Percentiles rank a stretch among this genome's conserved stretches.
Conservation (phyloP, 805 yeast genomes). For the Metschnikowia lunata region DNA sequence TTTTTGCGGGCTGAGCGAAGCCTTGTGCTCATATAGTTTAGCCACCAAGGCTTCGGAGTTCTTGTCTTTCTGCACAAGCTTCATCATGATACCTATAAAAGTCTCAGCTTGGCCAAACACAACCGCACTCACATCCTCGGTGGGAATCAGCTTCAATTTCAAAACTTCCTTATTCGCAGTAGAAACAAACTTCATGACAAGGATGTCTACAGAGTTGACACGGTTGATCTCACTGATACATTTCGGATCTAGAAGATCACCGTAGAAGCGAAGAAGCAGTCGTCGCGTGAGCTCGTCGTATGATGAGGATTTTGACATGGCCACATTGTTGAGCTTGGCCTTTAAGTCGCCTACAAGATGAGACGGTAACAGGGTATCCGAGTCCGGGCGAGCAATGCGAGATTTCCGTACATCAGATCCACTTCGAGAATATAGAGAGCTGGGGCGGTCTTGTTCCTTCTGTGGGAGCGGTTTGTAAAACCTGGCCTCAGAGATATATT, state of each 20-base stretch:
- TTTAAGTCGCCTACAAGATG: conserved; percentile 38
- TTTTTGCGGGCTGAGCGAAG: conserved; percentile 27
- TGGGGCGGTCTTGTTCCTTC: background rate
- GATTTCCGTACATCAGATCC: conserved; percentile 12
- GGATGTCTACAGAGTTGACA: conserved; percentile 38
- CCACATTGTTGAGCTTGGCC: conserved; percentile 39
- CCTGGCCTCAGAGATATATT: conserved; percentile 61
- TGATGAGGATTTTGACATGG: conserved; percentile 36
- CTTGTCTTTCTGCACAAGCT: conserved; percentile 34
- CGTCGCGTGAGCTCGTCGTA: conserved; percentile 51
- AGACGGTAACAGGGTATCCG: conserved; percentile 28
- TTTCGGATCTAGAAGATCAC: conserved; percentile 50
- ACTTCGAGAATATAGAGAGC: background rate
- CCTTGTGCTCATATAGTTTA: conserved; percentile 43
- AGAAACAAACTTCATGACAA: conserved; percentile 50
- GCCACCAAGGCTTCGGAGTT: conserved; percentile 34
- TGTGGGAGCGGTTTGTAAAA: conserved; percentile 37
- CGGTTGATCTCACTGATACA: conserved; percentile 30
- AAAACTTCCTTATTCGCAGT: conserved; percentile 49
- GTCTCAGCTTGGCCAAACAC: conserved; percentile 35
- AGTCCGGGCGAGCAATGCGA: conserved; percentile 5
- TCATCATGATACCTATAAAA: conserved; percentile 36
- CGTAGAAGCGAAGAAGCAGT: conserved; percentile 58
- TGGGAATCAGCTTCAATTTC: conserved; percentile 33
- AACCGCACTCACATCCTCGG: conserved; percentile 26